These are phyloP conservation scores for Aspergillus sp. DNA, from an alignment of 2,329 filamentous ascomycete species.

Conservation along the genomic window DNA sequence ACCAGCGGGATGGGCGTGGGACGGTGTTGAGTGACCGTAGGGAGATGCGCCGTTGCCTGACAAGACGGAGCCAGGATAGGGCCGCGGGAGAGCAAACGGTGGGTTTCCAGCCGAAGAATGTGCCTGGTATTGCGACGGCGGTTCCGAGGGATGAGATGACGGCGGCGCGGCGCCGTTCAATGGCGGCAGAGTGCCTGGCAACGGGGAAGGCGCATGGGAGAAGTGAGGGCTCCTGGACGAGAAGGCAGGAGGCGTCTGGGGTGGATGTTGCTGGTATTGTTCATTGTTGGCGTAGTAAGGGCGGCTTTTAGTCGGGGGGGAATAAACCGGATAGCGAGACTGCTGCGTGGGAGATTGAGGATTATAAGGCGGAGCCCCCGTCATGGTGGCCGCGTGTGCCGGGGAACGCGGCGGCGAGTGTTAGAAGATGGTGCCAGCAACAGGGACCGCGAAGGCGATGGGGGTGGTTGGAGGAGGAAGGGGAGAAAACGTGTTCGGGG, in stretches of 20 bases:
- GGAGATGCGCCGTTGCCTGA: conserved; percentile 39
- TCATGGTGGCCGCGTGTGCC: conserved; percentile 42
- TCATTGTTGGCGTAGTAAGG: conserved; percentile 47
- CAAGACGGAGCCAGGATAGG: conserved; percentile 38
- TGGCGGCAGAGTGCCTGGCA: conserved; percentile 42
- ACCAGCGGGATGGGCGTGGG: conserved; percentile 46
- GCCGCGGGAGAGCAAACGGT: conserved; percentile 37
- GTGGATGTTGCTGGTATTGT: conserved; percentile 44
- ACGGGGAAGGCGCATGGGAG: conserved; percentile 43
- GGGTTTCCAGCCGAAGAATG: conserved; percentile 34
- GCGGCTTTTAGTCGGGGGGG: conserved; percentile 45
- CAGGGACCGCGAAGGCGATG: conserved; percentile 11
- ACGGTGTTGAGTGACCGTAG: conserved; percentile 38
- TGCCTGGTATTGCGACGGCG: conserved; percentile 38
- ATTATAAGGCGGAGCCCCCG: conserved; percentile 48
- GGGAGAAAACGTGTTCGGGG: conserved; percentile 12
- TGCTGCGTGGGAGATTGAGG: conserved; percentile 49
- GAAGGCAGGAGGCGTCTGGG: conserved; percentile 47
- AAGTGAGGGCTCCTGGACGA: conserved; percentile 45
- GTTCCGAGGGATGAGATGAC: conserved; percentile 33
- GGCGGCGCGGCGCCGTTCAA: conserved; percentile 40
- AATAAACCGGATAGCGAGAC: conserved; percentile 44
- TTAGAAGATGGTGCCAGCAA: conserved; percentile 10
- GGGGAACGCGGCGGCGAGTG: conserved; percentile 30
- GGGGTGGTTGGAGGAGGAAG: not conserved